Base-by-base conservation (phyloP, 2,329 filamentous ascomycete species). In the Metarhizium sp. region DNA sequence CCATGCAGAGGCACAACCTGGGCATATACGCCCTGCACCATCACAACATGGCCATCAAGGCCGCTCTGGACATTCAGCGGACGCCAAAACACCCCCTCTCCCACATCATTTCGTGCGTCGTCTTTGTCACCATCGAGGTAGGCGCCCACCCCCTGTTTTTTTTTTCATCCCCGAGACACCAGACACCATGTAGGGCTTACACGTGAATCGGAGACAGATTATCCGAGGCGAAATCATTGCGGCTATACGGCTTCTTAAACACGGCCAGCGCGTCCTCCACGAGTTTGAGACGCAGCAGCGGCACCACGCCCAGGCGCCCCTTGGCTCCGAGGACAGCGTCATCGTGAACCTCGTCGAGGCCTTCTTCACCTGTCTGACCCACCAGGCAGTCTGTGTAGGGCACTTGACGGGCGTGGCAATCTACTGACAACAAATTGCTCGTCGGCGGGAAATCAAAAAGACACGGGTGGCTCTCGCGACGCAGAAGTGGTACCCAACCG, bases 121-220 rank as follows among this genome's bases (percentile, higher is more conserved):
- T 52, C 20, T 46, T 52, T 32, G 51, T 46, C 10, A 52, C 51
- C 16, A 52, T 52, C 20, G 51, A 52, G 51, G 51, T 52, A 18
- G 34, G 51, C 8, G 20, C 2, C 18, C 32, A 8, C 7, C 32
- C 6, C 10, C 6, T 7, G 10, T 11, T 6, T 34, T 20, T 7
- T 34, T 11, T 11, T 2, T n/a, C 38, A 40, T n/a, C 25, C 25
- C 25, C 25, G 25, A 25, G 25, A 25, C 32, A 32, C 11, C 14
- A 25, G 29, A 6, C 25, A 38, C 25, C 10, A 51, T 11, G 14
- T 16, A 36, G n/a, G 16, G 11, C n/a, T 38, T 18, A n/a, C n/a
- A 6, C 16, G 10, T 5, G 34, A 8, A 36, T 11, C 25, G 25
- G 25, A 4, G 25, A 25, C 29, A 53, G 51, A 38, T 53, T 16